Evolutionary conservation across 1,284 basidiomycete genomes (phyloP), one percentile per base, ranked within the genome.

Genomic region (Termitomyces sp.): DNA sequence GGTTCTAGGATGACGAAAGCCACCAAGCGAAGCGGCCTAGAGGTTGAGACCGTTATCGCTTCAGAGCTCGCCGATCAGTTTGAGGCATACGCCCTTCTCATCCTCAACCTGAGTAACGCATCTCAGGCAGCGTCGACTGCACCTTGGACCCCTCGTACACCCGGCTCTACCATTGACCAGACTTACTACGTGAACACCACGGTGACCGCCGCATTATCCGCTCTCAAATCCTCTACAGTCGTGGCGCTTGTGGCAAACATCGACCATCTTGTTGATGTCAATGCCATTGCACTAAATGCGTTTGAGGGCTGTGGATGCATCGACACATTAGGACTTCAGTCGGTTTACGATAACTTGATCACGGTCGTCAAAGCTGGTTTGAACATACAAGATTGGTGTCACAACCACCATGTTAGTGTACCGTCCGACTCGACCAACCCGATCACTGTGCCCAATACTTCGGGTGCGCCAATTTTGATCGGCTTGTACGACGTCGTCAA

Each of bases 1-100:
- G 41, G 52, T 26, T 46, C 43, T 40, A 61, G 57, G 38, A 58
- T 64, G 53, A 57, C 35, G 33, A 66, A 57, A 42, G 45, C 34
- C 10, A 40, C 30, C n/a, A 50, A 38, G 40, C 59, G 60, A 42
- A 53, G 37, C 10, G 40, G 57, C 26, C 43, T 52, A n/a, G 39
- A 51, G 41, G 24, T 53, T 3, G 52, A 53, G 24, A 38, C 59
- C 13, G 50, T 60, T 37, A 53, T 66, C 33, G 48, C 50, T 38
- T 21, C 49, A 1, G 46, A 57, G 1, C 52, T 59, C 10, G 26
- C 42, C 21, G 19, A 11, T 9, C 45, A 53, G 39, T 14, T 60
- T 33, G 16, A 40, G 2, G 42, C 21, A 11, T 56, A 59, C 30
- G 51, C 43, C 21, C 34, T 42, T 11, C 50, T 53, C 10, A 55